These are phyloP conservation scores for Besnoitia besnoiti DNA, from an alignment of 169 alveolate species.

Conservation along the genomic window DNA sequence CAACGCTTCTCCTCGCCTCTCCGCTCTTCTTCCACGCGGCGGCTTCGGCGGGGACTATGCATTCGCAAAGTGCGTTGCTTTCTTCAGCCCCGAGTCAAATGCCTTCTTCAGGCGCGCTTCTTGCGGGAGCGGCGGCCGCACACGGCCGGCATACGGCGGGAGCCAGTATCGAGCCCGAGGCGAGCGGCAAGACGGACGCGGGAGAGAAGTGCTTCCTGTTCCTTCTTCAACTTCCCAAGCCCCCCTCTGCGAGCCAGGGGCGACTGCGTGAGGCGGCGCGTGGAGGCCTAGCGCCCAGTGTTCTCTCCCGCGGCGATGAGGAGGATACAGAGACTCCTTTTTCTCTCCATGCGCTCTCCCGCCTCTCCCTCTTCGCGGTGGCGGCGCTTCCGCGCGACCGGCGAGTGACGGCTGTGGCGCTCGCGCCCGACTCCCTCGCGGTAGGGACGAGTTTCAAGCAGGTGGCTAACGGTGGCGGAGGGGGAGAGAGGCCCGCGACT, in stretches of 20 bases:
- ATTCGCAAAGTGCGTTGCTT: neutral
- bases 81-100: neutral
- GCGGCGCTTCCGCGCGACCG: neutral
- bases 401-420: neutral
- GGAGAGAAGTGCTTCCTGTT: neutral
- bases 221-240: neutral
- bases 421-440: neutral
- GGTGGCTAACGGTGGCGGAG: neutral
- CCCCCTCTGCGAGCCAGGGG: too few relatives aligned
- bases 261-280: neutral
- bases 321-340: too few relatives aligned
- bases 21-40: neutral
- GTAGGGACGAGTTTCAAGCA: neutral
- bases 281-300: neutral
- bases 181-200: too few relatives aligned
- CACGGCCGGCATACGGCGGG: too few relatives aligned
- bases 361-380: neutral
- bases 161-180: too few relatives aligned
- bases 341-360: neutral
- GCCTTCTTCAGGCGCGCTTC: neutral
- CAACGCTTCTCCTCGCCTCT: neutral
- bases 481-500: neutral
- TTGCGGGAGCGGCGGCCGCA: too few relatives aligned
- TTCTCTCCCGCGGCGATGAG: too few relatives aligned
- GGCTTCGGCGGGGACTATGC: neutral